A percentile compares a stretch with the other conserved stretches of the same genome.
phyloP scores from a whole-genome alignment of 352 stramenopile species.

The Blastocystis sp. region DNA sequence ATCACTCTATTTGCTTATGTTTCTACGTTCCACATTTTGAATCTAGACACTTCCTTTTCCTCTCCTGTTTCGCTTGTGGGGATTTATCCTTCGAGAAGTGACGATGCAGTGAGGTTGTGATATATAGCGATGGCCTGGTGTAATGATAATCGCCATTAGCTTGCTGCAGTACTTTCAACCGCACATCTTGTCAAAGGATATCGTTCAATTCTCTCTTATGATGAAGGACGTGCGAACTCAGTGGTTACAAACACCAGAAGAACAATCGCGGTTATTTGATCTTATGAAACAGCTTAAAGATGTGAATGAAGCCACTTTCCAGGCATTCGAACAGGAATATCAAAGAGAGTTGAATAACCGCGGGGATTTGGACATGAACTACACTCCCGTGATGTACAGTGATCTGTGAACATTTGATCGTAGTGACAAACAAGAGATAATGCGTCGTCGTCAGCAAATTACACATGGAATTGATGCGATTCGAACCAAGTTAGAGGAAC shows the following conservation, averaged over 20 bases:
- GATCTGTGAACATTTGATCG: background rate
- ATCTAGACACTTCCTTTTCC: constrained; percentile 19
- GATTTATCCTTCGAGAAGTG: background rate
- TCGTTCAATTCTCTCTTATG: constrained; percentile 5
- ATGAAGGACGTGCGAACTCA: constrained; percentile 23
- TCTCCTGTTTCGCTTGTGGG: constrained; percentile 21
- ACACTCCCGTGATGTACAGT: background rate
- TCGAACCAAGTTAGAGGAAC: background rate
- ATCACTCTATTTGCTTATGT: constrained; percentile 59
- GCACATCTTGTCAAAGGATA: background rate
- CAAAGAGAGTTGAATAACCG: background rate
- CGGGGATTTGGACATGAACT: background rate
- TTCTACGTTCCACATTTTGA: background rate
- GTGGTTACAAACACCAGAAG: background rate
- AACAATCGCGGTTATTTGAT: background rate
- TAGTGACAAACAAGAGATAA: background rate
- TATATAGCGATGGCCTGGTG: background rate
- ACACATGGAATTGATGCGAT: background rate
- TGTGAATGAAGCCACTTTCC: background rate
- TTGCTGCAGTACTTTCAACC: constrained; percentile 19
- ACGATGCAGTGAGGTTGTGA: background rate
- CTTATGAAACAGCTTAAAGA: background rate
- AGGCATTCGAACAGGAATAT: background rate
- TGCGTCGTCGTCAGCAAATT: background rate
- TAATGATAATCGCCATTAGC: background rate